These are phyloP conservation scores for Mycena pura DNA, from an alignment of 768 basidiomycete species.

Conservation along the genomic window DNA sequence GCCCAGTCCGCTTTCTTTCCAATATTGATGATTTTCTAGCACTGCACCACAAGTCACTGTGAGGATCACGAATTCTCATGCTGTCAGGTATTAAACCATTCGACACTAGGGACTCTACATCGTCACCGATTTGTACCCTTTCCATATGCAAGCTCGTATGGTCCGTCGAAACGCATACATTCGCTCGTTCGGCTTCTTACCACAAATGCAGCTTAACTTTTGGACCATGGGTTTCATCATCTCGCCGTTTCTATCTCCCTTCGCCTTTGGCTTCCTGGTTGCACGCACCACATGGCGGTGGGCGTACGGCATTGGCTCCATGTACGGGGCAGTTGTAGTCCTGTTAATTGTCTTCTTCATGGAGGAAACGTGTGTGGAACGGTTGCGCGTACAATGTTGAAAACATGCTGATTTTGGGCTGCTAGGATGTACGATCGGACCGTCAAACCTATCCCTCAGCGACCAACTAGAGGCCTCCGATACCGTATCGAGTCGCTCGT, in stretches of 20 bases:
- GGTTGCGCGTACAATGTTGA: background rate
- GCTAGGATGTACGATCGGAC: constrained; percentile 68
- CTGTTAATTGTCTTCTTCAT: constrained; percentile 63
- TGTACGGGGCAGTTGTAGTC: constrained; percentile 63
- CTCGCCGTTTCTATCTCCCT: constrained; percentile 69
- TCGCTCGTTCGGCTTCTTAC: background rate
- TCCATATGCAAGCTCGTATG: constrained; percentile 73
- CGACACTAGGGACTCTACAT: constrained; percentile 58
- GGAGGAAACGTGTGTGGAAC: constrained; percentile 66
- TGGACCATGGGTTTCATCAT: constrained; percentile 80
- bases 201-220: constrained; percentile 57
- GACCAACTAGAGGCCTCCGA: constrained; percentile 47
- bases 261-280: constrained; percentile 71
- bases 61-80: constrained; percentile 28
- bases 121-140: constrained; percentile 70
- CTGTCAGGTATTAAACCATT: background rate
- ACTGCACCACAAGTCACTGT: constrained; percentile 70
- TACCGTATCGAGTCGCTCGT: constrained; percentile 64
- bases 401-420: background rate
- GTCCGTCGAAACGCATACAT: constrained; percentile 35
- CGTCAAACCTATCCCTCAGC: constrained; percentile 54
- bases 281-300: constrained; percentile 66
- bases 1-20: background rate
- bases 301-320: constrained; percentile 70
- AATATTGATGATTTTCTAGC: constrained; percentile 30